Conservation (phyloP, 257 asterid genomes). For the Eustoma russellianum region DNA sequence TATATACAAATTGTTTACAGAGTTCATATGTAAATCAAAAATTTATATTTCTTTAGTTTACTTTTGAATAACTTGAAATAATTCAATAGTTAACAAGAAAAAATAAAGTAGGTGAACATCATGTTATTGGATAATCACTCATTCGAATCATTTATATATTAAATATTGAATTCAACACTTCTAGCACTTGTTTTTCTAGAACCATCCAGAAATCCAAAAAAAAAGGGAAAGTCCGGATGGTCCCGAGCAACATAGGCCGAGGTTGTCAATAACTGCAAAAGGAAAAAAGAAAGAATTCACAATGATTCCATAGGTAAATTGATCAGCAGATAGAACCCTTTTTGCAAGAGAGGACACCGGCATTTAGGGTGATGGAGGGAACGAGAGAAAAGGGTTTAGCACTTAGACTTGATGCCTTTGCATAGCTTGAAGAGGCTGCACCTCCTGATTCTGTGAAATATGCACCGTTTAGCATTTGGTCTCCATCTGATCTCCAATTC, state of each 20-base stretch:
- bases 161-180: too few species aligned
- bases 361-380: conserved; percentile 19
- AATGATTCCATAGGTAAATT: not conserved
- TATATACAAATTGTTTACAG: too few species aligned
- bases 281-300: not conserved
- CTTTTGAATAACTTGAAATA: too few species aligned
- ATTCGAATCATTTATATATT: too few species aligned
- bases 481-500: conserved; percentile 88
- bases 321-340: conserved; percentile 32
- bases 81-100: too few species aligned
- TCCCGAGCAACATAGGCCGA: conserved; percentile 36
- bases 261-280: conserved; percentile 48
- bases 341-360: conserved; percentile 24
- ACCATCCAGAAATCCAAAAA: conserved; percentile 26
- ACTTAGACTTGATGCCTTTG: conserved; percentile 36
- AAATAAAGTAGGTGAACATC: too few species aligned
- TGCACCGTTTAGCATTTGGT: conserved; percentile 76
- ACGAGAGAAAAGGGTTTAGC: conserved; percentile 34
- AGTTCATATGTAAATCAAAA: too few species aligned
- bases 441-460: conserved; percentile 56
- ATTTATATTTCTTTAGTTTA: too few species aligned
- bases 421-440: conserved; percentile 37
- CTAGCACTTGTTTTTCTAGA: conserved; percentile 42
- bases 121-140: too few species aligned
- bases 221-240: conserved; percentile 9